Evolutionary conservation across 176 grass and related monocot genomes (phyloP).

Genomic region (Carex scoparia): DNA sequence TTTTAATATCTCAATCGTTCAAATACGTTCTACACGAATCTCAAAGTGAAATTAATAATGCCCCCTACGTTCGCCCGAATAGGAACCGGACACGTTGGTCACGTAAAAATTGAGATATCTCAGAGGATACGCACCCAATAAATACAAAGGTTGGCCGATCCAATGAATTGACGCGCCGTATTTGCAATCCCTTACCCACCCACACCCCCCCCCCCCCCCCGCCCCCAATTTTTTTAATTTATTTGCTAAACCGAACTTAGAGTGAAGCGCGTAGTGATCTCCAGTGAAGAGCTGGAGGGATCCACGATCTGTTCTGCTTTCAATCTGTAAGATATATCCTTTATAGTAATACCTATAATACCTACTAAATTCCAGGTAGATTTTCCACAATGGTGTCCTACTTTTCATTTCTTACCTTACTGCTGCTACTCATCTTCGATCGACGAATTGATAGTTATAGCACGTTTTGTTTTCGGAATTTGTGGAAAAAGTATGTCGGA

Average conservation of each 20-base stretch:
- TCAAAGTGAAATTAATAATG: too few species aligned
- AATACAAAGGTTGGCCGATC: slow-evolving; percentile 4
- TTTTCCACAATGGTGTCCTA: background rate
- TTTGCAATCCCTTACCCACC: background rate
- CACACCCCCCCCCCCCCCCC: too few species aligned
- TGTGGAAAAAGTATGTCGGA: background rate
- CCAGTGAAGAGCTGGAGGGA: slow-evolving; percentile 11
- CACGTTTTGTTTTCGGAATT: background rate
- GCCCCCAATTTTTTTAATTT: background rate
- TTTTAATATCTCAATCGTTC: too few species aligned
- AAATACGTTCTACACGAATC: too few species aligned
- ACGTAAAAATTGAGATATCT: too few species aligned
- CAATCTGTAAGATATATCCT: background rate
- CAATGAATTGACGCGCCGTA: background rate
- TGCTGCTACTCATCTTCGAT: background rate
- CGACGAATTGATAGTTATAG: background rate
- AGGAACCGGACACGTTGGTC: too few species aligned
- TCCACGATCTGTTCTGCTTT: background rate
- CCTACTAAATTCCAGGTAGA: background rate
- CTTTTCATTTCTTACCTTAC: background rate
- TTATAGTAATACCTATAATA: background rate
- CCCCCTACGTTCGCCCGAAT: too few species aligned
- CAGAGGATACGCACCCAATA: too few species aligned
- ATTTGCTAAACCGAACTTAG: background rate
- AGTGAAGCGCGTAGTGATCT: slow-evolving; percentile 1